Evolutionary conservation across 2,329 filamentous ascomycete genomes (phyloP), one percentile per base, ranked within the genome.

Genomic region (Fusarium setosum): DNA sequence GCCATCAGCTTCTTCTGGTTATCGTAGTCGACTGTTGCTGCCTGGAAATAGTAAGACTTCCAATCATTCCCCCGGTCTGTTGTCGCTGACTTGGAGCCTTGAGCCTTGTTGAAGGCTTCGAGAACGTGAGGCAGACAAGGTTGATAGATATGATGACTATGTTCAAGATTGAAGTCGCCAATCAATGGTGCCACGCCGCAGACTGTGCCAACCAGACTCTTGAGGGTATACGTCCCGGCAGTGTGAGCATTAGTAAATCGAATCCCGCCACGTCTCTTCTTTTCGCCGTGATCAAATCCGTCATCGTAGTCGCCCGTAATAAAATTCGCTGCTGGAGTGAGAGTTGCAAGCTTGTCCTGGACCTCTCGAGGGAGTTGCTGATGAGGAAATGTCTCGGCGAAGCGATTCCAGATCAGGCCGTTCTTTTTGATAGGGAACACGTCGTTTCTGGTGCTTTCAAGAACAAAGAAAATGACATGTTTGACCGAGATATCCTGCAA

Each of bases 401-500:
- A 72, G 2, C 75, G 75, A 5, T 78, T 70, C 62, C 75, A 78
- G 17, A 82, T 77, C 32, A 79, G 60, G 6, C 77, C 78, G 2
- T 75, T 71, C 55, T 79, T 79, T 34, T 81, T 81, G 23, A 83
- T 65, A 0, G 81, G 81, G 23, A 83, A 83, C 4, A 83, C 76
- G 48, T 83, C 81, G 4, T 78, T 78, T 18, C 81, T 75, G 0
- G 80, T 82, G 40, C 80, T 82, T 54, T 83, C 81, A 3, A 83
- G 71, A n/a, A 80, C 75, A 3, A 83, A 53, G n/a, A 82, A 61
- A 12, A 83, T 67, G 5, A 83, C 72, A 55, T 83, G 80, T 45
- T 80, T 80, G 53, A 83, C 78, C 10, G 75, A 74, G 7, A 81
- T 70, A 1, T 71, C 64, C 8, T 61, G 32, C 6, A 79, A 52